A percentile compares a stretch with the other conserved stretches of the same genome.
Evolutionary conservation across 2,329 filamentous ascomycete species (phyloP).

Genomic region (Grosmannia huntii): DNA sequence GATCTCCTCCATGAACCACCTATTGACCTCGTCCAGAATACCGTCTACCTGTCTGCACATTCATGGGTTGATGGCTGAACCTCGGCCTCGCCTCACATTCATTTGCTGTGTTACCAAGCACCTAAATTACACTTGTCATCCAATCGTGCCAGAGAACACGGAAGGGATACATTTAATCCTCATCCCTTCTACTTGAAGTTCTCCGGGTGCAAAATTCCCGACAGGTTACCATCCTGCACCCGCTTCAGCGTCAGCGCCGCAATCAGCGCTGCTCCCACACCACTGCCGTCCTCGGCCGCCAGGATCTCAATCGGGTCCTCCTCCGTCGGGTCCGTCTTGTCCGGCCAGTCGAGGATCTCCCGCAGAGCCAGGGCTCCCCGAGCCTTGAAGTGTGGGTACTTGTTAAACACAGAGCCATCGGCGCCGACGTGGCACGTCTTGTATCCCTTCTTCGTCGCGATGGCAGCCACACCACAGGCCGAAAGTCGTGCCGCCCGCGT

Average conservation of each 20-base stretch:
- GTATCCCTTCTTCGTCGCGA: slow-evolving; percentile 92
- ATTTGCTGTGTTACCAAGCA: background rate
- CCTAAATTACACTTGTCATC: background rate
- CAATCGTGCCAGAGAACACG: background rate
- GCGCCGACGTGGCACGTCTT: slow-evolving; percentile 84
- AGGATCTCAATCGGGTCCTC: slow-evolving; percentile 81
- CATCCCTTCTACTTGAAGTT: slow-evolving; percentile 37
- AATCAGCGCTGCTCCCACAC: slow-evolving; percentile 94
- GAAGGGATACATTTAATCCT: background rate
- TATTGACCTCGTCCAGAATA: slow-evolving; percentile 40
- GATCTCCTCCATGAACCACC: background rate
- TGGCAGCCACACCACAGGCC: slow-evolving; percentile 87
- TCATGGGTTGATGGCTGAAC: slow-evolving; percentile 42
- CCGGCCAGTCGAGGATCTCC: slow-evolving; percentile 91
- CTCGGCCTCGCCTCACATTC: background rate
- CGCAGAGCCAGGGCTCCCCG: slow-evolving; percentile 79
- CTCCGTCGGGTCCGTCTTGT: slow-evolving; percentile 53
- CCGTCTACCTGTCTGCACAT: slow-evolving; percentile 59
- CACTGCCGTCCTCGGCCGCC: slow-evolving; percentile 87
- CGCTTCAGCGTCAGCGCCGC: slow-evolving; percentile 58
- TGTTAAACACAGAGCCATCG: slow-evolving; percentile 96
- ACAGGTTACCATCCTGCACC: slow-evolving; percentile 48
- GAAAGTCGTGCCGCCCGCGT: slow-evolving; percentile 88
- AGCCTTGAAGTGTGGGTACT: slow-evolving; percentile 96
- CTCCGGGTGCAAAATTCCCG: slow-evolving; percentile 52